A percentile compares a stretch with the other conserved stretches of the same genome.
phyloP scores from a whole-genome alignment of 1,284 basidiomycete species.

The Neonothopanus nambi region DNA sequence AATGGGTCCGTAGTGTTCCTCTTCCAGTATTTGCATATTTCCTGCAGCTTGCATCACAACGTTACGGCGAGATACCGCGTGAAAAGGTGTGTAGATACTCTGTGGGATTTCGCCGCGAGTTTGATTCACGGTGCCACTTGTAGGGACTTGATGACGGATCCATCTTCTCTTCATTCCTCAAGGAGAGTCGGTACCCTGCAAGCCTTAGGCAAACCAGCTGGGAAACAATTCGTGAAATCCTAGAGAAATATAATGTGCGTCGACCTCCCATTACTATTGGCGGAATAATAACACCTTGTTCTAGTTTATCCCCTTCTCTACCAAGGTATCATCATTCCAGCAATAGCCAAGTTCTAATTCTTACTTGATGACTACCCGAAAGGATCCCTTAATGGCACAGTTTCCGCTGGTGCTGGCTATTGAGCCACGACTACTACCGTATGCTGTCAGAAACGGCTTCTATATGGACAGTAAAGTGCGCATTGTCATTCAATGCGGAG shows the following conservation, averaged over 20 bases:
- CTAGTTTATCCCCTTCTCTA: slow-evolving; percentile 75
- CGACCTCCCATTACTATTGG: slow-evolving; percentile 8
- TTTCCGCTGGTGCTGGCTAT: slow-evolving; percentile 73
- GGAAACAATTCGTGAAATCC: slow-evolving; percentile 62
- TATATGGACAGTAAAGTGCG: slow-evolving; percentile 70
- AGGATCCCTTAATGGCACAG: slow-evolving; percentile 77
- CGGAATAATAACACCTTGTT: slow-evolving; percentile 10
- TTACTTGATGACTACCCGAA: slow-evolving; percentile 15
- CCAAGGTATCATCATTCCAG: slow-evolving; percentile 46
- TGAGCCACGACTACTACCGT: slow-evolving; percentile 71
- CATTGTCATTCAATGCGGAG: slow-evolving; percentile 9
- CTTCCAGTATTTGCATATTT: slow-evolving; percentile 63
- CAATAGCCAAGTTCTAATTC: slow-evolving; percentile 11
- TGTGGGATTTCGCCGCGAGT: background rate
- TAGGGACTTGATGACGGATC: slow-evolving; percentile 71
- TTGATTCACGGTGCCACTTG: slow-evolving; percentile 14
- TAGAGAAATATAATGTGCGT: slow-evolving; percentile 68
- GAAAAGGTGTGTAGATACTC: slow-evolving; percentile 44
- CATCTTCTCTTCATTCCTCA: slow-evolving; percentile 61
- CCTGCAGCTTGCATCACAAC: slow-evolving; percentile 53
- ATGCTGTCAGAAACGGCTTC: slow-evolving; percentile 71
- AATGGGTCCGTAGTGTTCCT: slow-evolving; percentile 66
- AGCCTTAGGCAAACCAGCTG: slow-evolving; percentile 55
- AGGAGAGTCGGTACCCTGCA: slow-evolving; percentile 61
- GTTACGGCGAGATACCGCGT: slow-evolving; percentile 64